Conservation (phyloP, 148 eudicot species). For the Diospyros lotus region DNA sequence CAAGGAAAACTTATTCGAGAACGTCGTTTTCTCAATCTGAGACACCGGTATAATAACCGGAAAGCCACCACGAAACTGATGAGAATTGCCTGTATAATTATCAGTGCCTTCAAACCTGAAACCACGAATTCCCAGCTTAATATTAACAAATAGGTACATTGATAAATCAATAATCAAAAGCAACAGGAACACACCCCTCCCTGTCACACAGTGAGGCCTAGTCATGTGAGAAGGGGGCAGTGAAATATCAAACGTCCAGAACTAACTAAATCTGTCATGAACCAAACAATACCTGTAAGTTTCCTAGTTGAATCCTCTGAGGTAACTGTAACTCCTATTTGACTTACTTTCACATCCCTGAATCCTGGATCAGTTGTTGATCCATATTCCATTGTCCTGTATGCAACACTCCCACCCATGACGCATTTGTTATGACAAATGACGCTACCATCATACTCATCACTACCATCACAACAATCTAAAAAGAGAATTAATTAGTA, state of each 20-base stretch:
- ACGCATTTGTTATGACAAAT: slow-evolving; percentile 78
- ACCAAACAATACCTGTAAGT: slow-evolving; percentile 41
- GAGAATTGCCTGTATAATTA: slow-evolving; percentile 47
- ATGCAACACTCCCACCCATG: slow-evolving; percentile 73
- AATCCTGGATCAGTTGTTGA: slow-evolving; percentile 16
- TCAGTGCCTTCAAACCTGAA: slow-evolving; percentile 69
- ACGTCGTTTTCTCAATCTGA: slow-evolving; percentile 42
- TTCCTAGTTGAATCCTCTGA: slow-evolving; percentile 45
- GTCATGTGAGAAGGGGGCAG: too few relatives aligned
- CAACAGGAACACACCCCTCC: too few relatives aligned
- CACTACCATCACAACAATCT: slow-evolving; percentile 99
- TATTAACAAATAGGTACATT: background rate
- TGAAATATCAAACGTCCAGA: too few relatives aligned
- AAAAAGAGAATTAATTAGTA: slow-evolving; percentile 7
- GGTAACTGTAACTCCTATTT: slow-evolving; percentile 25
- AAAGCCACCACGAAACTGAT: slow-evolving; percentile 34
- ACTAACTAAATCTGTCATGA: background rate
- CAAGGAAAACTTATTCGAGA: slow-evolving; percentile 12
- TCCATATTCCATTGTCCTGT: slow-evolving; percentile 37
- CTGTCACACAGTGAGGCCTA: too few relatives aligned
- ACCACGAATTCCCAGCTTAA: slow-evolving; percentile 10
- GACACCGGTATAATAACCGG: slow-evolving; percentile 33
- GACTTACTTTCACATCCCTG: slow-evolving; percentile 23
- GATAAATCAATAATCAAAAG: background rate
- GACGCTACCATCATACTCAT: slow-evolving; percentile 66